These are phyloP conservation scores for Ophiostoma australiae DNA, from an alignment of 2,329 filamentous ascomycete species.

Conservation along the genomic window DNA sequence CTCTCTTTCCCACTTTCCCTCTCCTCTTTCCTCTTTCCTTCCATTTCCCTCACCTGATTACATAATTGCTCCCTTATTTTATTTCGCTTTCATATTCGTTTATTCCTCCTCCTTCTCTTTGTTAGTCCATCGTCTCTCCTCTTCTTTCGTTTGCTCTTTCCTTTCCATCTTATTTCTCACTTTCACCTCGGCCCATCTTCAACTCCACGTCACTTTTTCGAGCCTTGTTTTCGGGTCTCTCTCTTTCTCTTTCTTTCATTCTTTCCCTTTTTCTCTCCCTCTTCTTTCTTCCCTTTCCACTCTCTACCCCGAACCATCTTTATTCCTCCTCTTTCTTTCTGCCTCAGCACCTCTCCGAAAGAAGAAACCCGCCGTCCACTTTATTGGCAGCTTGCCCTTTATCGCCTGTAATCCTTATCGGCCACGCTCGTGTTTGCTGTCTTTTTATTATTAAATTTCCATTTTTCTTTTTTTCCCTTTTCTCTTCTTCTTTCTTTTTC, in stretches of 20 bases:
- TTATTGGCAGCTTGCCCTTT: constrained; percentile 8
- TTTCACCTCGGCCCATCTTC: neutral
- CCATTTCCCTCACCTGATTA: neutral
- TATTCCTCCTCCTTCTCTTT: neutral
- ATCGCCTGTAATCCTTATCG: constrained; percentile 10
- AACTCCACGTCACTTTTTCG: neutral
- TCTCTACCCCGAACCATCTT: neutral
- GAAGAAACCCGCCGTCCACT: constrained; percentile 2
- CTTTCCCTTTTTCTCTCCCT: neutral
- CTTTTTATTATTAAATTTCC: constrained; percentile 7
- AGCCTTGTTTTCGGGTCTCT: neutral
- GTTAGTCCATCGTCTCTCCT: neutral
- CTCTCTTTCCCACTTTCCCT: constrained; percentile 11
- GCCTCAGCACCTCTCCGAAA: neutral
- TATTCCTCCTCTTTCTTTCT: neutral
- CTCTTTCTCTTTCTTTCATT: neutral
- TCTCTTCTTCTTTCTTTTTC: neutral
- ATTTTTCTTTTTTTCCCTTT: constrained; percentile 1
- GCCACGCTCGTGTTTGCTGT: constrained; percentile 4
- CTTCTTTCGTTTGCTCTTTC: neutral
- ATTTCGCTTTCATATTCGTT: constrained; percentile 4
- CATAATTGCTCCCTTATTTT: neutral
- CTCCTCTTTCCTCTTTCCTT: constrained; percentile 9
- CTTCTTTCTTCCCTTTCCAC: neutral
- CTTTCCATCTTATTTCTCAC: neutral